phyloP scores from a whole-genome alignment of 2,329 filamentous ascomycete genomes.

The Epichloe sylvatica region DNA sequence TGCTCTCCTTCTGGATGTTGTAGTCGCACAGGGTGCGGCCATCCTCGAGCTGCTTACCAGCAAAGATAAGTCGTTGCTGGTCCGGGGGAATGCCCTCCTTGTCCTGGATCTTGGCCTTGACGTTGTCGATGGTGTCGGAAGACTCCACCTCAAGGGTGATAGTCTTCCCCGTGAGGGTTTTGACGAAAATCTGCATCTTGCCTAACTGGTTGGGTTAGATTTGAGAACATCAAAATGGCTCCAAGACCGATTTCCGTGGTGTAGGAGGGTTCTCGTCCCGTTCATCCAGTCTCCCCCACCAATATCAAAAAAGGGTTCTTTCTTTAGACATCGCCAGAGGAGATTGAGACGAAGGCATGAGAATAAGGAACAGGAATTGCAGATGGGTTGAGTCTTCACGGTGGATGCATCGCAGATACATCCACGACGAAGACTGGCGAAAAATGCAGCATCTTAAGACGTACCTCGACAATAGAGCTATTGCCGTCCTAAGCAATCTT shows the following conservation, averaged over 20 bases:
- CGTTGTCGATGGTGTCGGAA: slow-evolving; percentile 99
- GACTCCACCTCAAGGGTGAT: slow-evolving; percentile 99
- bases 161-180: slow-evolving; percentile 96
- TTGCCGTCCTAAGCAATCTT: slow-evolving; percentile 51
- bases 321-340: neutral
- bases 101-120: slow-evolving; percentile 97
- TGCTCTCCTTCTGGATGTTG: slow-evolving; percentile 99
- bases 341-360: slow-evolving; percentile 7
- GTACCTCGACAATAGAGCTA: slow-evolving; percentile 47
- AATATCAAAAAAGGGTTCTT: neutral
- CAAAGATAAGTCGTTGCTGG: slow-evolving; percentile 99
- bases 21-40: slow-evolving; percentile 98
- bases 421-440: slow-evolving; percentile 13
- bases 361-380: slow-evolving; percentile 4
- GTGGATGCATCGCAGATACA: slow-evolving; percentile 16
- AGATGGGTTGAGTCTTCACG: slow-evolving; percentile 16
- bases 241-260: neutral
- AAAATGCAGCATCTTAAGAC: slow-evolving; percentile 38
- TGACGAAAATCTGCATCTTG: slow-evolving; percentile 68
- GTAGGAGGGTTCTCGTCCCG: neutral
- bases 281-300: neutral
- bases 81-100: slow-evolving; percentile 98
- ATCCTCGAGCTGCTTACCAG: slow-evolving; percentile 99
- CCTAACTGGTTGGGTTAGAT: slow-evolving; percentile 36
- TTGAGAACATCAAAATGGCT: slow-evolving; percentile 3